Conservation (phyloP, 1,284 basidiomycete genomes). For the Sporisorium scitamineum region DNA sequence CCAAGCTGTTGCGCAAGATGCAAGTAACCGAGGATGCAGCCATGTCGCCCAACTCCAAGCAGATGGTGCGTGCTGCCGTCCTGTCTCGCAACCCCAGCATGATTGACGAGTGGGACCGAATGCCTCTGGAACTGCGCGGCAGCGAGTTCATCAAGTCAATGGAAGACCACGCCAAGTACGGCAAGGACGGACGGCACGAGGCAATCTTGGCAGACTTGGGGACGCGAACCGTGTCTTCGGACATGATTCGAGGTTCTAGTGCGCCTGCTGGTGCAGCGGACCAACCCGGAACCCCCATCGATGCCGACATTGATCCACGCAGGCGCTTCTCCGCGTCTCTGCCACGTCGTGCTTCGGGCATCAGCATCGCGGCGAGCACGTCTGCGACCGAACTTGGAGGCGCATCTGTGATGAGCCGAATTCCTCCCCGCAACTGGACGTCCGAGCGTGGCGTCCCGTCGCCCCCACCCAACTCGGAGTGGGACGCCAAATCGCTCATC, state of each 20-base stretch:
- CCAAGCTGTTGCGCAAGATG: slow-evolving; percentile 49
- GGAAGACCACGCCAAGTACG: slow-evolving; percentile 36
- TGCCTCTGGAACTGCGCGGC: slow-evolving; percentile 40
- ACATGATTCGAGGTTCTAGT: slow-evolving; percentile 29
- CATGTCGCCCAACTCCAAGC: slow-evolving; percentile 31
- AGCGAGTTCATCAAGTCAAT: slow-evolving; percentile 44
- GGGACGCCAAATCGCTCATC: slow-evolving; percentile 39
- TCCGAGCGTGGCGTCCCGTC: slow-evolving; percentile 50
- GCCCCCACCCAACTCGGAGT: slow-evolving; percentile 57
- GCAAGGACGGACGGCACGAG: slow-evolving; percentile 46
- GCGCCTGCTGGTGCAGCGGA: slow-evolving; percentile 20
- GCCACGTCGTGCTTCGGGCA: slow-evolving; percentile 28
- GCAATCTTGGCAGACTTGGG: slow-evolving; percentile 31
- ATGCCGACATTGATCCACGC: slow-evolving; percentile 21
- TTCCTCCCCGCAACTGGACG: slow-evolving; percentile 55
- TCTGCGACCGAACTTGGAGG: slow-evolving; percentile 32
- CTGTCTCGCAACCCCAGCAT: slow-evolving; percentile 23
- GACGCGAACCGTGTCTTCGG: slow-evolving; percentile 7
- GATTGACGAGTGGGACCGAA: slow-evolving; percentile 37
- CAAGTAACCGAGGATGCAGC: slow-evolving; percentile 27
- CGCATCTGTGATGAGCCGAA: slow-evolving; percentile 34
- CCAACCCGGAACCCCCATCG: slow-evolving; percentile 6
- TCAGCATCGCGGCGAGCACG: slow-evolving; percentile 27
- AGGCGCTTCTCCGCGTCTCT: slow-evolving; percentile 29
- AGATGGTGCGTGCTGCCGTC: slow-evolving; percentile 28